Base-by-base conservation (phyloP, 768 basidiomycete species). In the Arthromyces matolae region DNA sequence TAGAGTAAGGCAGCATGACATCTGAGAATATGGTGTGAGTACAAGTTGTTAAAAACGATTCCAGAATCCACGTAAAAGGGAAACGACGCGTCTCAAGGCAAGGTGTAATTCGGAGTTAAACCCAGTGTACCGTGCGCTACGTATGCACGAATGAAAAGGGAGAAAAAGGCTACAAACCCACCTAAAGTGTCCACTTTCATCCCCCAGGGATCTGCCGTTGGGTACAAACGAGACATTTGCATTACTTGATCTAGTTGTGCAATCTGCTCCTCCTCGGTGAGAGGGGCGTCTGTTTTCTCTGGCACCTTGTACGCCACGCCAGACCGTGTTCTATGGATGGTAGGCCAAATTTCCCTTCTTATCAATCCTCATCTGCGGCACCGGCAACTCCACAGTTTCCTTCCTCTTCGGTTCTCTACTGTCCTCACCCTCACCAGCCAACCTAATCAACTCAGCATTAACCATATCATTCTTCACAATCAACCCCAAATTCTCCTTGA, bases 141-240 rank as follows among this genome's bases (percentile, higher is more conserved):
- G 32, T 49, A 16, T 7, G 4, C 12, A 3, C 10, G 14, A 12
- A 40, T 42, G 14, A 22, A 42, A 33, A 9, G 27, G 22, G 22
- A 33, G 24, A 12, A 27, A 32, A 38, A 50, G 23, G 23, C n/a
- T n/a, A 24, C 25, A 38, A 32, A 53, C 61, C 22, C 63, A 75
- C 73, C 75, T 62, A 75, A 55, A 1, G 71, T 69, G 18, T 70
- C 64, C 3, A 72, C 61, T 24, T 56, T 48, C 45, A 71, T 69
- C 1, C 72, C 75, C 69, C 71, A 77, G 5, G 66, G 59, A 49
- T 77, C 75, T 3, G 67, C 53, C 4, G 67, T 70, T 7, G 70
- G 70, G 55, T 68, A 64, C 3, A 65, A 41, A 19, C 65, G 60
- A 8, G 63, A 53, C 58, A 69, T 68, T 4, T 54, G 51, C 55